Percentiles rank a stretch among this genome's conserved stretches.
Evolutionary conservation across 148 eudicot genomes (phyloP).

Genomic region (Vaccinium vitisidaea): DNA sequence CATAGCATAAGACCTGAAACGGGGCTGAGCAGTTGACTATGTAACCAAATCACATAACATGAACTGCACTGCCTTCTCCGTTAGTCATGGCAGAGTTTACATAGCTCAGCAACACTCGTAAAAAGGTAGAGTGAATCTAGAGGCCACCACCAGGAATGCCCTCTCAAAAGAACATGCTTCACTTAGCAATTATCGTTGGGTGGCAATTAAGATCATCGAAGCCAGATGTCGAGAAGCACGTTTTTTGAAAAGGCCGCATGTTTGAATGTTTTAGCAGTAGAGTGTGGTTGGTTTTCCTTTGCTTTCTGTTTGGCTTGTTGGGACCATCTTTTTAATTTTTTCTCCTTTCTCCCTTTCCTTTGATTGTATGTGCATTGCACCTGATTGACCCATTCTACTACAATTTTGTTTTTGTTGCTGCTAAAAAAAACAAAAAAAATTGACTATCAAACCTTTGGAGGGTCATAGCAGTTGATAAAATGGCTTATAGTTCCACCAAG

Average conservation of each 20-base stretch:
- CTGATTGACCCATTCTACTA: neutral
- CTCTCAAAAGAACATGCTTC: neutral
- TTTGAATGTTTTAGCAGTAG: neutral
- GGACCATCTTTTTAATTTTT: neutral
- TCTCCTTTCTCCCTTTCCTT: neutral
- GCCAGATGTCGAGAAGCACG: neutral
- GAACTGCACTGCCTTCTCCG: neutral
- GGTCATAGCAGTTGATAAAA: conserved; percentile 60
- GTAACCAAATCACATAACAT: neutral
- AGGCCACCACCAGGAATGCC: neutral
- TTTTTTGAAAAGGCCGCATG: neutral
- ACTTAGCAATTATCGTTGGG: neutral
- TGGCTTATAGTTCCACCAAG: conserved; percentile 88
- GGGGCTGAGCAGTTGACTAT: neutral
- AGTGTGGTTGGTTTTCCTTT: neutral
- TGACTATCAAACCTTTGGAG: conserved; percentile 71
- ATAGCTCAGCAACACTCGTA: neutral
- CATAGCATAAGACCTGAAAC: neutral
- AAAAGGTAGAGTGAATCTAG: neutral
- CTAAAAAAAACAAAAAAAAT: neutral
- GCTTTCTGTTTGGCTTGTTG: neutral
- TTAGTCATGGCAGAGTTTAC: neutral
- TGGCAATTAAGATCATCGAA: conserved; percentile 12
- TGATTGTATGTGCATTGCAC: neutral
- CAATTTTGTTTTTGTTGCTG: neutral